Evolutionary conservation across 495 filamentous ascomycete species (phyloP).

Genomic region (Viridothelium virens): DNA sequence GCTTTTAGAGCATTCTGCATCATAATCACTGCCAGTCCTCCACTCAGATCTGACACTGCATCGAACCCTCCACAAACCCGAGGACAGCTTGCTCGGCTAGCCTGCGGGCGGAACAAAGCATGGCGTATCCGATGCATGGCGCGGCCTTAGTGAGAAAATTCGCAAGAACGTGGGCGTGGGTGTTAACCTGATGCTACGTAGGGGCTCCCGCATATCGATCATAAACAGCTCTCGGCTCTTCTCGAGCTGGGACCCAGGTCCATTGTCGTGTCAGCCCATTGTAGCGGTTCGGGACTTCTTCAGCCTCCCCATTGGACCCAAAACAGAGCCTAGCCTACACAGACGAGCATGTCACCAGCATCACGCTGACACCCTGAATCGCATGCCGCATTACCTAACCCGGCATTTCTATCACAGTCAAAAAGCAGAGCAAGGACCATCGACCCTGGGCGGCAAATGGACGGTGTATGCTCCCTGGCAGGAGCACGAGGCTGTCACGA

Average conservation of each 20-base stretch:
- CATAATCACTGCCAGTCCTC: neutral
- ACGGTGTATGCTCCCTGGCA: no score
- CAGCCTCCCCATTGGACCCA: conserved; percentile 2
- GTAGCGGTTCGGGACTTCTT: neutral
- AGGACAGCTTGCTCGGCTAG: neutral
- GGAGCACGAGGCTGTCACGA: no score
- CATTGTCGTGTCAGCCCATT: neutral
- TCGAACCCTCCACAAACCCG: neutral
- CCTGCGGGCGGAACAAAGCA: conserved; percentile 3
- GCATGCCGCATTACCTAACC: neutral
- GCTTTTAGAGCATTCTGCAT: conserved; percentile 9
- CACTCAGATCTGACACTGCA: neutral
- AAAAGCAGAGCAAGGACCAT: neutral
- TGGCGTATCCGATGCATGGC: conserved; percentile 3
- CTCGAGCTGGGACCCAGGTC: neutral
- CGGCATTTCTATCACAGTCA: neutral
- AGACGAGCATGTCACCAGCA: neutral
- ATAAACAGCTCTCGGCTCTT: no score
- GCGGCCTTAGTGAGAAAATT: neutral
- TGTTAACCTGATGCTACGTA: no score
- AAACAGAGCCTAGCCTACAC: neutral
- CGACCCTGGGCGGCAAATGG: no score
- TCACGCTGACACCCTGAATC: neutral
- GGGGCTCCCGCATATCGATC: no score
- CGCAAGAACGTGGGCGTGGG: conserved; percentile 5